Conservation (phyloP, 2,329 filamentous ascomycete genomes). For the Claviceps purpurea region DNA sequence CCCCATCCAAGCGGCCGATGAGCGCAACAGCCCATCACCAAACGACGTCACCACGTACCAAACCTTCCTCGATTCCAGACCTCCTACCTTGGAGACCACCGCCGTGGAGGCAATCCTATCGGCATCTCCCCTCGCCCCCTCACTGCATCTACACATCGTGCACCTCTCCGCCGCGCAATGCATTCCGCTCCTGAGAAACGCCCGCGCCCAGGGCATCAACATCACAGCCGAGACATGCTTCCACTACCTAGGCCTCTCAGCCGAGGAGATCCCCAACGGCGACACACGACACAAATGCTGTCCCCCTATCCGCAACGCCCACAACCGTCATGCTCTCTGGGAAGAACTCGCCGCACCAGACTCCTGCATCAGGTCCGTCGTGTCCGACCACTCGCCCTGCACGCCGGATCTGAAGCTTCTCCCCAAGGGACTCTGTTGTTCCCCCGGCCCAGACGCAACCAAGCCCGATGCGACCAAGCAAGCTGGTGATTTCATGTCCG, state of each 20-base stretch:
- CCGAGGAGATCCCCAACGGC: constrained; percentile 69
- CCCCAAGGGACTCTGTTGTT: constrained; percentile 44
- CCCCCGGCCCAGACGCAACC: background rate
- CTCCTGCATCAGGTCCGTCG: constrained; percentile 80
- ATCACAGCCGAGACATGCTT: constrained; percentile 94
- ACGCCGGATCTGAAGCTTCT: constrained; percentile 88
- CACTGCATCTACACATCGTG: constrained; percentile 82
- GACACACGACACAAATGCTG: constrained; percentile 94
- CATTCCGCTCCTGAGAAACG: constrained; percentile 66
- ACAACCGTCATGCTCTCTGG: constrained; percentile 82
- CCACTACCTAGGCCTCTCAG: constrained; percentile 77
- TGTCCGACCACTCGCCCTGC: constrained; percentile 92
- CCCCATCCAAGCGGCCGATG: no score
- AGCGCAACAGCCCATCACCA: background rate
- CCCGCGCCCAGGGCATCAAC: constrained; percentile 59
- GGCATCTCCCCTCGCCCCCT: constrained; percentile 65
- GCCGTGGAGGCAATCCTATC: constrained; percentile 79
- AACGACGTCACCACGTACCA: constrained; percentile 67
- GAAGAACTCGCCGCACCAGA: constrained; percentile 56
- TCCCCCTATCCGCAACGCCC: constrained; percentile 70
- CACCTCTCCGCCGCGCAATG: constrained; percentile 83
- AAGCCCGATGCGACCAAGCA: constrained; percentile 8
- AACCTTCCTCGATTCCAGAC: constrained; percentile 85
- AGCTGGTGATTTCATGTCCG: constrained; percentile 78
- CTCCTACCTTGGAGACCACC: constrained; percentile 79